A percentile compares a stretch with the other conserved stretches of the same genome.
Evolutionary conservation across 345 rosid genomes (phyloP).

Genomic region (Melastoma malabathricum): DNA sequence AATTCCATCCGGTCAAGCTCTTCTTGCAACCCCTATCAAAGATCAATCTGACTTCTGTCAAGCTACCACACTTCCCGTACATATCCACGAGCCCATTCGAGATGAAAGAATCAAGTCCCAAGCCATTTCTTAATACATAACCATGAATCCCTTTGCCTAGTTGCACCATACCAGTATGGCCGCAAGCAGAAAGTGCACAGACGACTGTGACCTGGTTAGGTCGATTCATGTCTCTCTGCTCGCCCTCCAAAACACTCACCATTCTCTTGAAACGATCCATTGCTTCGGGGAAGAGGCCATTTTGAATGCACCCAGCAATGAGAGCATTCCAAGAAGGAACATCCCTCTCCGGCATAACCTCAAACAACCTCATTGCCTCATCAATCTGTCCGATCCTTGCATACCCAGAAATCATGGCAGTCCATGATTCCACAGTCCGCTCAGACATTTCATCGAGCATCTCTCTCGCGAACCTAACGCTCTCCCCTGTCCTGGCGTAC

Average conservation of each 20-base stretch:
- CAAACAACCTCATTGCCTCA: conserved; percentile 42
- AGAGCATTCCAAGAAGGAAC: conserved; percentile 81
- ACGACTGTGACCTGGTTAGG: conserved; percentile 64
- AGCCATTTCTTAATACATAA: conserved; percentile 28
- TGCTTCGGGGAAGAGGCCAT: conserved; percentile 56
- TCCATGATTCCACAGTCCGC: conserved; percentile 62
- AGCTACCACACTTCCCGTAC: conserved; percentile 81
- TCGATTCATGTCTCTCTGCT: conserved; percentile 7
- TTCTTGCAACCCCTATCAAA: conserved; percentile 32
- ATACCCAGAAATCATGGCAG: conserved; percentile 68
- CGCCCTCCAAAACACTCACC: conserved; percentile 16
- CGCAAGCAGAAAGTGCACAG: conserved; percentile 67
- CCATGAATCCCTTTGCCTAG: conserved; percentile 59
- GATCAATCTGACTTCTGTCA: conserved; percentile 40
- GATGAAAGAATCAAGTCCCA: conserved; percentile 36
- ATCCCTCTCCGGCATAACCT: conserved; percentile 70
- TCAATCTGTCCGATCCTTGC: conserved; percentile 41
- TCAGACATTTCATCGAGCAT: conserved; percentile 75
- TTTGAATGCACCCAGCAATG: conserved; percentile 76
- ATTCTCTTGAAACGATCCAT: conserved; percentile 48
- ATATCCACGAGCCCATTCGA: conserved; percentile 55
- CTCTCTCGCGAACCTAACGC: conserved; percentile 29
- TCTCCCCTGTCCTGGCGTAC: conserved; percentile 35
- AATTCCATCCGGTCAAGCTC: conserved; percentile 56
- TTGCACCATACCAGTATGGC: conserved; percentile 55